These are phyloP conservation scores for Laetiporus sulphureus DNA, from an alignment of 1,284 basidiomycete genomes.

Conservation along the genomic window DNA sequence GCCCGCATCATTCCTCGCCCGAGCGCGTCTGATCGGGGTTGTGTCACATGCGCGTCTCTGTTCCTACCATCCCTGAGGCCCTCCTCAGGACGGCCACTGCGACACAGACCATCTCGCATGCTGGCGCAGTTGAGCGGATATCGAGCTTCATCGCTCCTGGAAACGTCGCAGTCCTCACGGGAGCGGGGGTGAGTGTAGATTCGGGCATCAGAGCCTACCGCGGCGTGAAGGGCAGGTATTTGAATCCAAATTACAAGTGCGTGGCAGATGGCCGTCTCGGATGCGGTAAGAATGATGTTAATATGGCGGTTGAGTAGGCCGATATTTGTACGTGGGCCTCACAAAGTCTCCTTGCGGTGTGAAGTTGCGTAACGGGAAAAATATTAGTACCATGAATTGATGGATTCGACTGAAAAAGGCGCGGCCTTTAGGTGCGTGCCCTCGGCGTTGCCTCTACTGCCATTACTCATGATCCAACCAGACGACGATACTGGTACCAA, in stretches of 20 bases:
- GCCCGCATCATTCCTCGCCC: too few species aligned
- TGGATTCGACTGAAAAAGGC: conserved; percentile 63
- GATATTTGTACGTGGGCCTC: conserved; percentile 16
- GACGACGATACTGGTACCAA: conserved; percentile 69
- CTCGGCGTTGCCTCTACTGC: background rate
- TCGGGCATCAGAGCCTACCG: conserved; percentile 88
- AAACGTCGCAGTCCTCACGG: conserved; percentile 72
- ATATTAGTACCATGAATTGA: conserved; percentile 70
- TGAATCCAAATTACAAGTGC: conserved; percentile 89
- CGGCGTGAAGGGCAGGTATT: conserved; percentile 77
- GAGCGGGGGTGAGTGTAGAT: conserved; percentile 90
- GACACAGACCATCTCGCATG: conserved; percentile 37
- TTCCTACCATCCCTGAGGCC: conserved; percentile 68
- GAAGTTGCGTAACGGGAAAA: conserved; percentile 1
- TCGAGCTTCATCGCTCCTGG: conserved; percentile 61
- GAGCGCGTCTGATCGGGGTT: conserved; percentile 2
- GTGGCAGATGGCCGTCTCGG: conserved; percentile 20
- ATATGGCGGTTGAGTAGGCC: too few species aligned
- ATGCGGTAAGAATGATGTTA: too few species aligned
- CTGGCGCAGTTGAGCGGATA: conserved; percentile 59
- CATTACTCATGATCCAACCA: conserved; percentile 19
- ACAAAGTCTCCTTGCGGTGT: background rate
- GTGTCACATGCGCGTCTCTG: conserved; percentile 66
- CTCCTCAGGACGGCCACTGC: conserved; percentile 37
- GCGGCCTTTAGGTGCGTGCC: conserved; percentile 52